phyloP scores from a whole-genome alignment of 169 alveolate genomes.

The Perkinsus olseni region DNA sequence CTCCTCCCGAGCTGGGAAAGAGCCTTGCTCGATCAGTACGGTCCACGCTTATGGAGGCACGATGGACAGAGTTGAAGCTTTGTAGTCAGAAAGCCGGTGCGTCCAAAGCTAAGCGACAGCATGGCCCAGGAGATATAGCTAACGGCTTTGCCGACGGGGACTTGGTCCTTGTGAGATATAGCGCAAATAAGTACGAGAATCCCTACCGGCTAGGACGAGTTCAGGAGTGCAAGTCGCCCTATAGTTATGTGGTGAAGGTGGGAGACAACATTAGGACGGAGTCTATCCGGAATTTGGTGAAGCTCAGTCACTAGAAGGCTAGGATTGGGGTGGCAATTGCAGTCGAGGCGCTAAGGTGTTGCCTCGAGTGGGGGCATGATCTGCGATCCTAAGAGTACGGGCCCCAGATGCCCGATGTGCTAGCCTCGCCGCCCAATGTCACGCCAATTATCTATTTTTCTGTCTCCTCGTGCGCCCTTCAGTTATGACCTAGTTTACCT shows the following conservation, averaged over 20 bases:
- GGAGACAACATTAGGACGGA: background rate
- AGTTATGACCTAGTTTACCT: too few relatives aligned
- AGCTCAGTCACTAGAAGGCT: too few relatives aligned
- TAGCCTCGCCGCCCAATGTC: too few relatives aligned
- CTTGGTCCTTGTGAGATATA: background rate
- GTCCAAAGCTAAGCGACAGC: background rate
- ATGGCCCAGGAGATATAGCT: background rate
- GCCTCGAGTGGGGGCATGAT: too few relatives aligned
- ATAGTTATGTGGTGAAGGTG: background rate
- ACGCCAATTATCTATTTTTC: too few relatives aligned
- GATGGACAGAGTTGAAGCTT: background rate
- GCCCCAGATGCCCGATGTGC: too few relatives aligned
- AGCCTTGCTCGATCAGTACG: background rate
- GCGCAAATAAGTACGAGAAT: background rate
- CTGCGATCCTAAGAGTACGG: too few relatives aligned
- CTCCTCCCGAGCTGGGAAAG: background rate
- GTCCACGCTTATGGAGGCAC: background rate
- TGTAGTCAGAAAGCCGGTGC: background rate
- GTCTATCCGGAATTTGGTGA: background rate
- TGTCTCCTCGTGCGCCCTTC: too few relatives aligned
- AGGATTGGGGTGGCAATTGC: too few relatives aligned
- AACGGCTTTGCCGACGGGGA: background rate
- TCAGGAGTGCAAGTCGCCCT: background rate
- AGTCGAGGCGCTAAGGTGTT: too few relatives aligned
- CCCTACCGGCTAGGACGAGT: background rate